Base-by-base conservation (phyloP, 1,284 basidiomycete genomes). In the Fomitopsis schrenkii region DNA sequence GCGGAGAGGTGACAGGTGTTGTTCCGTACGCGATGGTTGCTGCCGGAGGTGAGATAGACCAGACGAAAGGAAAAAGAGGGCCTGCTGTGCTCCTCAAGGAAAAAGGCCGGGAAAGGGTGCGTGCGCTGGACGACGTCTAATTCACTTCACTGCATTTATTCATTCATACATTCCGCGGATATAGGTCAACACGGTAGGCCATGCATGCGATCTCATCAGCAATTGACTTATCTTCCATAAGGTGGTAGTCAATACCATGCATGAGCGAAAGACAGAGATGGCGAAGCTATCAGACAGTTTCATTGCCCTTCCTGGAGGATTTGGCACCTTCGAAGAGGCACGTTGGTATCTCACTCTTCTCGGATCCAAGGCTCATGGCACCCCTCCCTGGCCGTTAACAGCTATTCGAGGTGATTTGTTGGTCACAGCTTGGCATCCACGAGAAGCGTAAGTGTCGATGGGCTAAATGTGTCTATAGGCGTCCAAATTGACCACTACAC, bases 301-400 rank as follows among this genome's bases (percentile, higher is more conserved):
- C 69, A 79, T 97, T 55, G 91, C 88, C 17, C 80, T 97, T 12
- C 95, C 95, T 5, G 95, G 95, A 40, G 95, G 95, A 0, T 96
- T 86, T 70, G 95, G 95, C 17, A 97, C 94, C 0, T 94, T 93
- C 66, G 95, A 97, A 74, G 95, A 97, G 81, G 91, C 91, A 57
- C 26, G 70, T 57, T 17, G 22, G 15, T 26, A 22, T 26, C 28
- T 40, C 42, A 9, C 30, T 35, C 14, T 15, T 19, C 26, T 60
- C 30, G 14, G 45, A 22, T 41, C 33, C 36, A 6, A n/a, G 19
- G 15, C 30, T 48, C 17, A 22, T 15, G 10, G 42, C 7, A 22
- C 5, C 54, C n/a, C 10, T 35, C 2, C 26, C 8, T 50, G 14
- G 8, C n/a, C 22, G 26, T 4, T 64, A 93, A 5, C 64, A 93